Base-by-base conservation (phyloP, 441 rosid genomes). In the Eutrema salsugineum region DNA sequence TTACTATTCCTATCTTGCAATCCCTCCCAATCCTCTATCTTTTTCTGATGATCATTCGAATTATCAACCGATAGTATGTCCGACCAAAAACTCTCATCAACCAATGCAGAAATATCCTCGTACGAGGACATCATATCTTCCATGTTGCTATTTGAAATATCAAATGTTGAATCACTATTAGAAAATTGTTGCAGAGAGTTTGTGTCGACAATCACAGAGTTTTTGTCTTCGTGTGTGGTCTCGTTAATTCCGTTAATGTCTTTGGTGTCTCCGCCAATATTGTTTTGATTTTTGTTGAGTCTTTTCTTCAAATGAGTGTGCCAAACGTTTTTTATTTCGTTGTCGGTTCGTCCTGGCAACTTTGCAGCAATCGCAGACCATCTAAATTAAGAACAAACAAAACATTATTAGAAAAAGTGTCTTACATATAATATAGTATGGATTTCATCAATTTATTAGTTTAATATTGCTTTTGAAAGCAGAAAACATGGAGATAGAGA, bases 321-420 rank as follows among this genome's bases (percentile, higher is more conserved):
- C 85, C 85, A 82, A 9, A 79, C 81, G 24, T 82, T 82, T 72
- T 82, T 82, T 17, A 82, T 82, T 76, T 82, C 85, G 8, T 82
- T 82, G 80, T 82, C 83, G 12, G 83, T 82, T 35, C 85, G 68
- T 54, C 85, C 85, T 8, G 85, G 85, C 61, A 82, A 44, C 19
- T 68, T 71, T 32, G 85, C 78, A 40, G 83, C 85, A 6, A 82
- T 82, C n/a, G 83, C 78, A 8, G 85, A 79, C 83, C 85, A 82
- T 63, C 83, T 82, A 75, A 42, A 56, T 20, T 43, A 49, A 48
- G 32, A 30, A 53, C 2, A 68, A 57, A 69, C 54, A 66, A 43
- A 68, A 42, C 56, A 55, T 58, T 65, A 6, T 77, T 47, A 49
- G 28, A 3, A 44, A 58, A 38, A 20, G 40, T 43, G 17, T 54